phyloP scores from a whole-genome alignment of 108 stramenopile species.

The Cyclostephanos invisitatus region DNA sequence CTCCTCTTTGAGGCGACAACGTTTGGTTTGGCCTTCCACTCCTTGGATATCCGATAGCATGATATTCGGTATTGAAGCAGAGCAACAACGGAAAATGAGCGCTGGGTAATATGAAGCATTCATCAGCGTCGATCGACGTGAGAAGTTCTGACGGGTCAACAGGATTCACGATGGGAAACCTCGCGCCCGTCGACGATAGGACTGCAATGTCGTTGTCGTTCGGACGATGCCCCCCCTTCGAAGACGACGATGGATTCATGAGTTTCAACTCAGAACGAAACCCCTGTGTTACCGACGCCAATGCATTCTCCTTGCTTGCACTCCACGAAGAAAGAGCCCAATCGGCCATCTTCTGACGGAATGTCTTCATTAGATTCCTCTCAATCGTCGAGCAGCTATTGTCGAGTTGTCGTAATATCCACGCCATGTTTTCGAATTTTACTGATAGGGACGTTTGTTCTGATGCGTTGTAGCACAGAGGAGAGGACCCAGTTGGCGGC shows the following conservation, averaged over 20 bases:
- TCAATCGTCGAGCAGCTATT: conserved; percentile 68
- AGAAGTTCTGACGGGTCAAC: conserved; percentile 66
- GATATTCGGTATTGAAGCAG: conserved; percentile 61
- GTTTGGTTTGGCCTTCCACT: background rate
- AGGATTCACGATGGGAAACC: conserved; percentile 69
- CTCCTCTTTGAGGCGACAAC: conserved; percentile 1
- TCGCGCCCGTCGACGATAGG: conserved; percentile 5
- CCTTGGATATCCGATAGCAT: background rate
- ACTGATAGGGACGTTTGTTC: conserved; percentile 20
- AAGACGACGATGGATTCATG: conserved; percentile 26
- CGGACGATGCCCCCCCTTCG: conserved; percentile 13
- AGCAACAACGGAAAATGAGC: conserved; percentile 85
- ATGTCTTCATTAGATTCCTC: conserved; percentile 66
- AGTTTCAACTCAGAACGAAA: conserved; percentile 62
- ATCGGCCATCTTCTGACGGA: conserved; percentile 78
- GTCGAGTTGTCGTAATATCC: conserved; percentile 69
- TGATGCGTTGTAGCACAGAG: background rate
- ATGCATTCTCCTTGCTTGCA: conserved; percentile 71
- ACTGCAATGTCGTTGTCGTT: background rate
- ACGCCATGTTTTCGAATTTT: conserved; percentile 63
- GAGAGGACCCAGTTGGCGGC: background rate
- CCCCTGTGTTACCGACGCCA: conserved; percentile 63
- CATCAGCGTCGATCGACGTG: conserved; percentile 60
- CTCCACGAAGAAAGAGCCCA: conserved; percentile 84
- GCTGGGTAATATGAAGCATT: conserved; percentile 84